These are phyloP conservation scores for Hericium rajendrae DNA, from an alignment of 768 basidiomycete species.

Conservation along the genomic window DNA sequence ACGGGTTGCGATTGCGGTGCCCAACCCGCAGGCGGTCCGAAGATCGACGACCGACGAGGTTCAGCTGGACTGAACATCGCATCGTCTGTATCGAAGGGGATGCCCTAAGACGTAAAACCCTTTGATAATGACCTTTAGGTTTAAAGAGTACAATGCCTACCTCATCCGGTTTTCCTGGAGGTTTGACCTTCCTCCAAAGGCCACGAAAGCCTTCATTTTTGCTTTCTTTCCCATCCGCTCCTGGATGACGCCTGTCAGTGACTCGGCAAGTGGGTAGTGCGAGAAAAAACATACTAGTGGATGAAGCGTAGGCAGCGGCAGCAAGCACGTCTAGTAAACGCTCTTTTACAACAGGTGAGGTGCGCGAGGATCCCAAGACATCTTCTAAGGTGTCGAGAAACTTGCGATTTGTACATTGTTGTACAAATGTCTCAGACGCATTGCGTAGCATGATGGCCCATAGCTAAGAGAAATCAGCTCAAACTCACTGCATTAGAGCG, in stretches of 20 bases:
- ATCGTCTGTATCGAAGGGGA: slow-evolving; percentile 72
- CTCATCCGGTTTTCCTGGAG: slow-evolving; percentile 72
- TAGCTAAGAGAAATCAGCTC: slow-evolving; percentile 32
- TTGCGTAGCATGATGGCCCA: slow-evolving; percentile 91
- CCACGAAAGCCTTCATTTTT: slow-evolving; percentile 46
- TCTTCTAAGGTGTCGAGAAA: slow-evolving; percentile 77
- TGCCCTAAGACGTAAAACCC: slow-evolving; percentile 33
- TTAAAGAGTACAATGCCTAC: slow-evolving; percentile 26
- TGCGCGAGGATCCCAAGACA: slow-evolving; percentile 48
- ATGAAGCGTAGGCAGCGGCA: slow-evolving; percentile 61
- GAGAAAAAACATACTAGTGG: slow-evolving; percentile 20
- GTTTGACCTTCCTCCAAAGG: slow-evolving; percentile 76
- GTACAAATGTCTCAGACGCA: slow-evolving; percentile 59
- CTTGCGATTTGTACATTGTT: slow-evolving; percentile 62
- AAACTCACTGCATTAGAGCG: neutral
- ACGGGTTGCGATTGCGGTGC: neutral
- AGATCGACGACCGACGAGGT: slow-evolving; percentile 29
- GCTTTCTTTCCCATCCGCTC: slow-evolving; percentile 15
- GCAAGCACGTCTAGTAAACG: slow-evolving; percentile 74
- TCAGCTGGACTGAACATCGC: slow-evolving; percentile 68
- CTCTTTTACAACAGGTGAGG: slow-evolving; percentile 74
- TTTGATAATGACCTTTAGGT: neutral
- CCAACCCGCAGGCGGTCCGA: neutral
- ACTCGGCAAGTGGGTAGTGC: neutral
- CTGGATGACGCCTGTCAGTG: neutral